Base-by-base conservation (phyloP, 108 stramenopile genomes). In the Aureococcus anophagefferens region DNA sequence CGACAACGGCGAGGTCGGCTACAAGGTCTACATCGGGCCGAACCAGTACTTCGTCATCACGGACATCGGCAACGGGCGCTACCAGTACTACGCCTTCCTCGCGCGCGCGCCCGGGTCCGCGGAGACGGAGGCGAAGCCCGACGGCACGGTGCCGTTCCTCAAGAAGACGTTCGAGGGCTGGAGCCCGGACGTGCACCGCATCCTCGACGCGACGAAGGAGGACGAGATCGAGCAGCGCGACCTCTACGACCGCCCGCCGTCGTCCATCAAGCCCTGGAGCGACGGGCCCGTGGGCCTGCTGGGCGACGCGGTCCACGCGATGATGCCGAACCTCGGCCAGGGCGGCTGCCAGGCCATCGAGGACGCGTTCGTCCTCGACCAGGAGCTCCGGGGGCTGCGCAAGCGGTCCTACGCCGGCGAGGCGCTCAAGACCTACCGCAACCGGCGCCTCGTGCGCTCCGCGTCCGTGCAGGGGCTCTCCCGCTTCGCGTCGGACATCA, bases 11-110 rank as follows among this genome's bases (percentile, higher is more conserved):
- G 40, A 83, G 67, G 86, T 88, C 18, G 89, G 87, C 30, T 90
- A 90, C 82, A 87, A 87, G 77, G 89, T 90, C 31, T 90, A 88
- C 84, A 88, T 90, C 67, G 89, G 89, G n/a, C 89, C 87, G 31
- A 45, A 67, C 29, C 84, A 86, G 73, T 90, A 90, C 76, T 88
- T 90, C 74, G 89, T 88, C 0, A 86, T 86, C 67, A 59, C 51
- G 29, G 89, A 90, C 68, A 85, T 86, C 75, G 89, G 89, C 63
- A 85, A 86, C 21, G 89, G 89, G 4, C 64, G 81, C 15, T 87
- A 88, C 68, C 89, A 89, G 63, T 90, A 87, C 87, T 90, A 88
- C 70, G 89, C 89, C 40, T 90, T 90, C 74, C 70, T 90, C 74
- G 87, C 87, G 11, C 73, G 82, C 32, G 76, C 77, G n/a, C 78